Conservation (phyloP, 2,329 filamentous ascomycete genomes). For the Aphanoascus verrucosus region DNA sequence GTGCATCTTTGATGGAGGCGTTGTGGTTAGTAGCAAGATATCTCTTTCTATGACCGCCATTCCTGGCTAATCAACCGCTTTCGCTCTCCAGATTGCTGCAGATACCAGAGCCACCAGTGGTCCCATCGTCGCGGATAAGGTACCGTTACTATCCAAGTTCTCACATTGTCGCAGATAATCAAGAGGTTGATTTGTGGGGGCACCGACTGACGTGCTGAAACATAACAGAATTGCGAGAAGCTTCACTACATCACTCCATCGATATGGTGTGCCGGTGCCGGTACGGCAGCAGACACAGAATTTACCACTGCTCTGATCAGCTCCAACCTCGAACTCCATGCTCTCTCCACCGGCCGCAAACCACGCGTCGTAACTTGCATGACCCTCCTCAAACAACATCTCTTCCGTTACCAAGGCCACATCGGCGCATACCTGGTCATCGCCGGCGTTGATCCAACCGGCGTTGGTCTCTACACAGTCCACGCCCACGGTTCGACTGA, state of each 20-base stretch:
- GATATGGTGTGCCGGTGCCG: slow-evolving; percentile 98
- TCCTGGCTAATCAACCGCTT: slow-evolving; percentile 18
- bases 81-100: slow-evolving; percentile 64
- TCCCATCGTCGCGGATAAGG: slow-evolving; percentile 97
- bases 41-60: slow-evolving; percentile 5
- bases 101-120: slow-evolving; percentile 96
- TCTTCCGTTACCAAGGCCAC: slow-evolving; percentile 96
- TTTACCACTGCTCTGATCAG: slow-evolving; percentile 98
- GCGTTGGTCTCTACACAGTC: slow-evolving; percentile 90
- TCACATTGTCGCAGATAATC: neutral
- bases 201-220: neutral
- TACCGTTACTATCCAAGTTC: slow-evolving; percentile 25
- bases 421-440: slow-evolving; percentile 97
- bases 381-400: slow-evolving; percentile 98
- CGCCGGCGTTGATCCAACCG: slow-evolving; percentile 90
- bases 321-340: slow-evolving; percentile 94
- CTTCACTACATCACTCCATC: slow-evolving; percentile 97
- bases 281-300: slow-evolving; percentile 95
- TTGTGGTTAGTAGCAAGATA: slow-evolving; percentile 57
- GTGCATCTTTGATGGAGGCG: slow-evolving; percentile 90
- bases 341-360: slow-evolving; percentile 89
- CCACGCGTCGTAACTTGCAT: slow-evolving; percentile 97
- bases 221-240: slow-evolving; percentile 87
- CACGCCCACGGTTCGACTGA: slow-evolving; percentile 97
- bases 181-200: neutral